These are phyloP conservation scores for Monosporascus cannonballus DNA, from an alignment of 2,329 filamentous ascomycete species.

Conservation along the genomic window DNA sequence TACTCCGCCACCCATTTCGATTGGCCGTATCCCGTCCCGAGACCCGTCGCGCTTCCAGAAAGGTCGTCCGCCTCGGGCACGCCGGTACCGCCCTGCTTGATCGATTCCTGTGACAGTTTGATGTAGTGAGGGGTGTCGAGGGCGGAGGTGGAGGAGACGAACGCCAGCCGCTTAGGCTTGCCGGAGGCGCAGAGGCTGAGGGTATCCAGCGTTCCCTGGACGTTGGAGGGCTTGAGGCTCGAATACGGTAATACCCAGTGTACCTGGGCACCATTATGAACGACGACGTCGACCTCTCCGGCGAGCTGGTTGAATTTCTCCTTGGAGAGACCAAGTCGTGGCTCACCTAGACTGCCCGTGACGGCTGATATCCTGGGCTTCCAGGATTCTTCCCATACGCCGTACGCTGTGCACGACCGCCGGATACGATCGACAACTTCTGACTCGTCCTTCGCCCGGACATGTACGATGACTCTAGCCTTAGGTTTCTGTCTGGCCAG, in stretches of 20 bases:
- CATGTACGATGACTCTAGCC: neutral
- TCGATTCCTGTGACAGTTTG: neutral
- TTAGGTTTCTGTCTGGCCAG: neutral
- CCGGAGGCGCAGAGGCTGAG: neutral
- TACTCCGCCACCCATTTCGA: neutral
- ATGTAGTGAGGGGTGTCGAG: neutral
- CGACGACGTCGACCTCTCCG: constrained; percentile 42
- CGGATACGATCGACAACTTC: neutral
- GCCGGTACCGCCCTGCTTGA: neutral
- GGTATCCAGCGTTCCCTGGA: constrained; percentile 36
- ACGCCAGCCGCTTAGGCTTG: neutral
- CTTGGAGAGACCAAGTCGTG: neutral
- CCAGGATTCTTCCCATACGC: neutral
- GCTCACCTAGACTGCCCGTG: neutral
- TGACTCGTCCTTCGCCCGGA: neutral
- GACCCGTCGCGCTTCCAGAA: neutral
- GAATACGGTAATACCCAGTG: constrained; percentile 66
- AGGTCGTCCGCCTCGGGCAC: neutral
- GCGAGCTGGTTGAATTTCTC: neutral
- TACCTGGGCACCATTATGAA: constrained; percentile 59
- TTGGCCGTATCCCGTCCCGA: neutral
- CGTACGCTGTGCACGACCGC: neutral
- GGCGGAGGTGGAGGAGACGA: neutral
- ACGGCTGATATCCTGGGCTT: neutral
- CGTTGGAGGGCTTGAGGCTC: constrained; percentile 58